phyloP scores from a whole-genome alignment of 2,329 filamentous ascomycete genomes.

The Colletotrichum sp. region DNA sequence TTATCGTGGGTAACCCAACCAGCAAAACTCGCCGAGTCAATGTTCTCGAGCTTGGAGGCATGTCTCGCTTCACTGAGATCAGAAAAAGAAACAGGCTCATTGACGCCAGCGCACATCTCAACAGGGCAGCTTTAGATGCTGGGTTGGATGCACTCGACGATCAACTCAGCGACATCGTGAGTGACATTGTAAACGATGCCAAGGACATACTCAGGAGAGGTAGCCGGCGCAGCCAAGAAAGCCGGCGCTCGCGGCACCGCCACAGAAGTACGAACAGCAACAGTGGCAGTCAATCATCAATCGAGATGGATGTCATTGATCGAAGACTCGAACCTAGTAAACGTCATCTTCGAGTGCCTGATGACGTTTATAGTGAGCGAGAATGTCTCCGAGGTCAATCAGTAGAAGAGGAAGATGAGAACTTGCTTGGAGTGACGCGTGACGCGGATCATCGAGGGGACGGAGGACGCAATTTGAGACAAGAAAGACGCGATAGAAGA shows the following conservation, averaged over 20 bases:
- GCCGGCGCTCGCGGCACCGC: background rate
- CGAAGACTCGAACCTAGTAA: conserved; percentile 21
- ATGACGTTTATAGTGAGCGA: conserved; percentile 31
- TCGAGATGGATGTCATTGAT: conserved; percentile 34
- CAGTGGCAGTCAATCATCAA: conserved; percentile 19
- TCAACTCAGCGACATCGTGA: conserved; percentile 39
- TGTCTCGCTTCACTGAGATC: conserved; percentile 78
- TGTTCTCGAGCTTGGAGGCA: conserved; percentile 70
- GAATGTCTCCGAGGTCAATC: conserved; percentile 43
- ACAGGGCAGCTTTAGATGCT: conserved; percentile 38
- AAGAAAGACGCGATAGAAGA: background rate
- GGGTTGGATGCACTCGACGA: conserved; percentile 42
- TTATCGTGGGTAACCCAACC: conserved; percentile 74
- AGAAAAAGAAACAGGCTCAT: conserved; percentile 63
- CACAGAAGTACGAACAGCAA: conserved; percentile 15
- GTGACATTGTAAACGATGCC: conserved; percentile 37
- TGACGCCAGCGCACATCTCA: conserved; percentile 45
- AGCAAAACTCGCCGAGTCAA: conserved; percentile 74
- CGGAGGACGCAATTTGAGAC: background rate
- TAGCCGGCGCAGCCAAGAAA: background rate
- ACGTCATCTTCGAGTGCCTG: conserved; percentile 24
- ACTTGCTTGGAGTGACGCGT: background rate
- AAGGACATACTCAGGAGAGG: conserved; percentile 28
- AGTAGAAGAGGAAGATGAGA: conserved; percentile 33
- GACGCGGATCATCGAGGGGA: background rate